A percentile compares a stretch with the other conserved stretches of the same genome.
These are phyloP conservation scores for Pythium rhizo-oryzae DNA, from an alignment of 352 stramenopile species.

Conservation along the genomic window DNA sequence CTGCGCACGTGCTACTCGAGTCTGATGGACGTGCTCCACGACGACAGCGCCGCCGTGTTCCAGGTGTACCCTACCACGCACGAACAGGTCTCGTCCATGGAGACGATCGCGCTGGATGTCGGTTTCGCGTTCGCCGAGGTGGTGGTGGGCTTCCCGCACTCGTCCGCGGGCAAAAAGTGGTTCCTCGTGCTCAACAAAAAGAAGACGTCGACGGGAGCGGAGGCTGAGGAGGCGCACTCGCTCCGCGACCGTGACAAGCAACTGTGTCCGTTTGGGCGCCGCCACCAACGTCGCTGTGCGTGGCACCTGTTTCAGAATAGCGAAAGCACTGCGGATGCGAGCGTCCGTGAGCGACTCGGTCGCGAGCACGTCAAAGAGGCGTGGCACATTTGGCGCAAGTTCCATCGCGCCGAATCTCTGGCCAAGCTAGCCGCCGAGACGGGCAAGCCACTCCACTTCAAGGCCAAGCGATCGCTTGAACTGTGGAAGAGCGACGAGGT, in stretches of 20 bases:
- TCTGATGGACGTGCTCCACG: constrained; percentile 38
- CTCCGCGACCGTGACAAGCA: neutral
- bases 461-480: constrained; percentile 58
- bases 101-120: constrained; percentile 41
- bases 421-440: constrained; percentile 1
- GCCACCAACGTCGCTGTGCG: constrained; percentile 57
- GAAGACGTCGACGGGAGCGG: too few species aligned
- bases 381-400: constrained; percentile 79
- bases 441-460: constrained; percentile 35
- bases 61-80: constrained; percentile 67
- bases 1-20: constrained; percentile 65
- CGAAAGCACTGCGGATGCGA: neutral
- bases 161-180: constrained; percentile 76
- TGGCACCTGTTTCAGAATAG: constrained; percentile 48
- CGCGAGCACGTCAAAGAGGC: constrained; percentile 68
- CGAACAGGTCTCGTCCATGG: constrained; percentile 64
- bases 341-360: constrained; percentile 48
- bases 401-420: constrained; percentile 30
- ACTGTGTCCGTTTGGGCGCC: constrained; percentile 62
- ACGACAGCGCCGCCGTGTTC: constrained; percentile 45
- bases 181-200: constrained; percentile 39
- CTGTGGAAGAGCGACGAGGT: constrained; percentile 67
- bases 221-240: too few species aligned
- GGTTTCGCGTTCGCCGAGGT: constrained; percentile 58
- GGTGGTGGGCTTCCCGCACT: constrained; percentile 74